phyloP scores from a whole-genome alignment of 768 basidiomycete species.

The Phlegmacium glaucopus region DNA sequence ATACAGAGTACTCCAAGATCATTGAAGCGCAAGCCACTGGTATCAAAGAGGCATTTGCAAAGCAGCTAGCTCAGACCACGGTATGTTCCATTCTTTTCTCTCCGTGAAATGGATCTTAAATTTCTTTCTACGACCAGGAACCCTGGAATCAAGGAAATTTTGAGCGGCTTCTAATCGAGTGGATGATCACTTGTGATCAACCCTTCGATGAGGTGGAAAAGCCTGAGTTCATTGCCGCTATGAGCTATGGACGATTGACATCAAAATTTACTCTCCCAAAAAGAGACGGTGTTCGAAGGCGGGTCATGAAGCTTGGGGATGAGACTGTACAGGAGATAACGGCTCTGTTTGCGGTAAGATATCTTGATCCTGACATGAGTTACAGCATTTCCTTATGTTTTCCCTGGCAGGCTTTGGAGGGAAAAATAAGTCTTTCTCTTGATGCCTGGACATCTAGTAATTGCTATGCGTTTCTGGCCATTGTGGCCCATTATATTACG shows the following conservation, averaged over 20 bases:
- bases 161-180: constrained; percentile 6
- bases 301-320: constrained; percentile 6
- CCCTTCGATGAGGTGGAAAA: constrained; percentile 19
- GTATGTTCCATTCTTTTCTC: neutral
- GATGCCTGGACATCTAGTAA: constrained; percentile 29
- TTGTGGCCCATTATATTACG: constrained; percentile 25
- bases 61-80: neutral
- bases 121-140: too few relatives aligned
- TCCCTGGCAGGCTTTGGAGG: constrained; percentile 5
- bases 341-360: constrained; percentile 14
- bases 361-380: neutral
- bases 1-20: neutral
- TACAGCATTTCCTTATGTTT: neutral
- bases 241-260: constrained; percentile 12
- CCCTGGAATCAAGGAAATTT: constrained; percentile 29
- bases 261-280: constrained; percentile 1
- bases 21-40: neutral
- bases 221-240: constrained; percentile 12
- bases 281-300: neutral
- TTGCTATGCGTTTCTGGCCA: constrained; percentile 25
- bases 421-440: constrained; percentile 18
- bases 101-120: too few relatives aligned
- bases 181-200: constrained; percentile 7
- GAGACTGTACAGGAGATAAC: constrained; percentile 9
- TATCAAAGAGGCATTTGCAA: neutral